These are phyloP conservation scores for Chlorella sp. DNA, from an alignment of 139 green algal genomes.

Conservation along the genomic window DNA sequence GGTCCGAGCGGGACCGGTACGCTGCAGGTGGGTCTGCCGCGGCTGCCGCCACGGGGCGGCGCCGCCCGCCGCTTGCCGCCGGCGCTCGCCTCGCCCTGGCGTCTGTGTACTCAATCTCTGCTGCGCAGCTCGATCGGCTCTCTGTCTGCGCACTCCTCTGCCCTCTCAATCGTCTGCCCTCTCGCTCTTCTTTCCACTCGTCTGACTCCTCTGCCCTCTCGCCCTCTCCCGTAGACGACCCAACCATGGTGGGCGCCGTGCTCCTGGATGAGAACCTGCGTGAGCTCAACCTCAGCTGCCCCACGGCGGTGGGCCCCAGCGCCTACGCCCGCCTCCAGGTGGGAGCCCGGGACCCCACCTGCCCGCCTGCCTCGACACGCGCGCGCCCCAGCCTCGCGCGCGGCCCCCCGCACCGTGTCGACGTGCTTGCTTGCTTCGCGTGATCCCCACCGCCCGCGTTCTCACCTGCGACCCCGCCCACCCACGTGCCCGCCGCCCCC, in stretches of 20 bases:
- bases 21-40: conserved; percentile 29
- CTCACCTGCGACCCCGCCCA: too few relatives aligned
- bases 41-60: background rate
- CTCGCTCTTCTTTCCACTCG: too few relatives aligned
- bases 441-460: too few relatives aligned
- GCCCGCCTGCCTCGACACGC: background rate
- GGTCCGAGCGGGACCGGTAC: conserved; percentile 59
- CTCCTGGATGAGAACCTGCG: conserved; percentile 94
- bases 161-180: background rate
- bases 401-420: too few relatives aligned
- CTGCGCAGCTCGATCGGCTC: too few relatives aligned
- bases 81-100: too few relatives aligned
- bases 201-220: background rate
- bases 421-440: too few relatives aligned
- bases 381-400: background rate
- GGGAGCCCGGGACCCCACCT: too few relatives aligned
- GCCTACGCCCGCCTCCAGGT: conserved; percentile 31
- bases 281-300: conserved; percentile 62
- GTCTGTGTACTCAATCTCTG: too few relatives aligned
- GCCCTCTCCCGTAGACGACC: background rate
- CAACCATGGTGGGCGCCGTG: too few relatives aligned
- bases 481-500: too few relatives aligned
- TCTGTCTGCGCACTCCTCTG: background rate
- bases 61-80: background rate
- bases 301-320: conserved; percentile 66